These are phyloP conservation scores for Metarhizium robertsii DNA, from an alignment of 2,329 filamentous ascomycete genomes.

Conservation along the genomic window DNA sequence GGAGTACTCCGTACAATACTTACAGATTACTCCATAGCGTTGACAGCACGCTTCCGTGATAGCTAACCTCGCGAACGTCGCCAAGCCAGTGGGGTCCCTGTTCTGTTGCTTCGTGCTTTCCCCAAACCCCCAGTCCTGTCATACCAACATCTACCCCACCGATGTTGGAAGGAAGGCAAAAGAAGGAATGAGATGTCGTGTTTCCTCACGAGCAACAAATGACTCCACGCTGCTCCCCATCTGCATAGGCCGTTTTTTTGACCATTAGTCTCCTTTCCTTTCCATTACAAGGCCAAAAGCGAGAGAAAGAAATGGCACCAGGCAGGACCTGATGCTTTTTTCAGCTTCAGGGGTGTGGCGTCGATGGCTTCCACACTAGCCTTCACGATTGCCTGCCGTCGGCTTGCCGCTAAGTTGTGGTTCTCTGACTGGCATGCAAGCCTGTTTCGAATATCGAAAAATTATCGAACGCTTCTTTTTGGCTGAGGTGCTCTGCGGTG, in stretches of 20 bases:
- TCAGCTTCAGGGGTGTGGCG: neutral
- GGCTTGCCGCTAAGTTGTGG: neutral
- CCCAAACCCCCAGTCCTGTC: neutral
- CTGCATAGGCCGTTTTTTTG: too few relatives aligned
- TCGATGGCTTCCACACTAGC: neutral
- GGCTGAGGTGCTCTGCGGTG: neutral
- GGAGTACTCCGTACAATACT: too few relatives aligned
- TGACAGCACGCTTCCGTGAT: neutral
- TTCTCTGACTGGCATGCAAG: neutral
- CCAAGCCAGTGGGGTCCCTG: neutral
- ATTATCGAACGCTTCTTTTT: neutral
- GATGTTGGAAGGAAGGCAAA: neutral
- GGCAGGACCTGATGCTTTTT: neutral
- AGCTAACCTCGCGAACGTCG: neutral
- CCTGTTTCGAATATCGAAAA: neutral
- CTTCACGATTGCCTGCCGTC: neutral
- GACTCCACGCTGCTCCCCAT: too few relatives aligned
- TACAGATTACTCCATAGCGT: too few relatives aligned
- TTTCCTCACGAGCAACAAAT: neutral
- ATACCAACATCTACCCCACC: neutral
- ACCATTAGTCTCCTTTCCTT: too few relatives aligned
- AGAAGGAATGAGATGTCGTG: neutral
- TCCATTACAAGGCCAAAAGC: too few relatives aligned
- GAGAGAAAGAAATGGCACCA: neutral
- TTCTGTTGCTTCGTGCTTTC: neutral